A percentile compares a stretch with the other conserved stretches of the same genome.
phyloP scores from a whole-genome alignment of 441 rosid genomes.

The Cnidoscolus chayamansa region DNA sequence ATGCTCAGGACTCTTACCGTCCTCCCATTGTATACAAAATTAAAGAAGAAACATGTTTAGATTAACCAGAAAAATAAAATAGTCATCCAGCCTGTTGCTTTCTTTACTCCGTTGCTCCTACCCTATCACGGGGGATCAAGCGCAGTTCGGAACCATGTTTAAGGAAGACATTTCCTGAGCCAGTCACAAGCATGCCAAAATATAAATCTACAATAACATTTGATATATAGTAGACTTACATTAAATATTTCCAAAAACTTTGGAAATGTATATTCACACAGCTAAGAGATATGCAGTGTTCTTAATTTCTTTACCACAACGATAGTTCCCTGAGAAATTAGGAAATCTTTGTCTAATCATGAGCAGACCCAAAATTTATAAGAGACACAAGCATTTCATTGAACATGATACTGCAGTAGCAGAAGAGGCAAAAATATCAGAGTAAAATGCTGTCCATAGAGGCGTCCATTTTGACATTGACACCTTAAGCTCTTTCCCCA shows the following conservation, averaged over 20 bases:
- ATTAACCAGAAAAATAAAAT: background rate
- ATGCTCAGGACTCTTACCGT: background rate
- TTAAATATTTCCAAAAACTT: background rate
- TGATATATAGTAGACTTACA: background rate
- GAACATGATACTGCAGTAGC: too few species aligned
- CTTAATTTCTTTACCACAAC: too few species aligned
- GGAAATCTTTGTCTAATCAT: too few species aligned
- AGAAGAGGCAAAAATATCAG: too few species aligned
- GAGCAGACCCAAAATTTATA: too few species aligned
- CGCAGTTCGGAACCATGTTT: conserved; percentile 96
- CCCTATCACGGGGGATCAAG: conserved; percentile 91
- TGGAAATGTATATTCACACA: too few species aligned
- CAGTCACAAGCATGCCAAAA: conserved; percentile 1
- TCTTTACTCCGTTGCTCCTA: conserved; percentile 49
- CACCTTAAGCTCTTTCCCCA: too few species aligned
- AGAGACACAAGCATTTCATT: too few species aligned
- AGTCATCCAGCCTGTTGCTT: conserved; percentile 10
- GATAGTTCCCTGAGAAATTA: too few species aligned
- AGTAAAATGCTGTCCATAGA: too few species aligned
- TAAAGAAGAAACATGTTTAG: background rate
- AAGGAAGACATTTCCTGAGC: conserved; percentile 84
- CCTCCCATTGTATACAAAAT: conserved; percentile 3
- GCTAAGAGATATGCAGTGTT: too few species aligned
- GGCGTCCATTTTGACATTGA: too few species aligned
- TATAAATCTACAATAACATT: background rate